A percentile compares a stretch with the other conserved stretches of the same genome.
Evolutionary conservation across 345 rosid species (phyloP).

Genomic region (Brassica cretica): DNA sequence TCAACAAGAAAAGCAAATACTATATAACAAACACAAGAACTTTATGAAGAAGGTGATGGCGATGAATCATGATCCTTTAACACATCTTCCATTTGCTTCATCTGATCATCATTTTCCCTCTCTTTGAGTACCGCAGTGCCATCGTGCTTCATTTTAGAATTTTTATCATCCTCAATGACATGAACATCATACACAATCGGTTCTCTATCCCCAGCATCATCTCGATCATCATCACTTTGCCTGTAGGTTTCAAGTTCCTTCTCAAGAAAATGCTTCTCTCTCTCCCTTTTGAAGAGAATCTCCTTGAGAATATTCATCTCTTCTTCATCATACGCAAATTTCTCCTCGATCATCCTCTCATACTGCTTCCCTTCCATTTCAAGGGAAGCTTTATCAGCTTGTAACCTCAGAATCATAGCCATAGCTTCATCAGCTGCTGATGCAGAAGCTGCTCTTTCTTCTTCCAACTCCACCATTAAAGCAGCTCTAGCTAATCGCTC

Average conservation of each 20-base stretch:
- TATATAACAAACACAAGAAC: background rate
- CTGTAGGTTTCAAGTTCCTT: conserved; percentile 72
- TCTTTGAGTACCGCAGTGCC: conserved; percentile 46
- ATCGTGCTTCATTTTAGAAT: conserved; percentile 34
- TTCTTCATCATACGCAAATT: conserved; percentile 73
- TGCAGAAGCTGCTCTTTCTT: conserved; percentile 86
- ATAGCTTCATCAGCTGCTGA: conserved; percentile 89
- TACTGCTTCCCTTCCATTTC: conserved; percentile 91
- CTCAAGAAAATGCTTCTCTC: conserved; percentile 74
- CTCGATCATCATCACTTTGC: conserved; percentile 39
- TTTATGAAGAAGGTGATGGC: conserved; percentile 36
- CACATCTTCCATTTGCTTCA: conserved; percentile 54
- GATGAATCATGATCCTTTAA: conserved; percentile 43
- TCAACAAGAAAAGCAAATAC: background rate
- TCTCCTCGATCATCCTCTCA: conserved; percentile 86
- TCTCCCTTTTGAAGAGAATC: conserved; percentile 69
- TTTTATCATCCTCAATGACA: conserved; percentile 54
- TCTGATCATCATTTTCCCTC: conserved; percentile 38
- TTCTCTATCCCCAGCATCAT: conserved; percentile 23
- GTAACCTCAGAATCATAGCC: conserved; percentile 86
- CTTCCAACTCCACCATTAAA: conserved; percentile 61
- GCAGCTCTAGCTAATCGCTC: conserved; percentile 52
- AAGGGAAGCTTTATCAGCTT: conserved; percentile 69
- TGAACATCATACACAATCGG: conserved; percentile 71
- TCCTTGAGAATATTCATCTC: conserved; percentile 89